A percentile compares a stretch with the other conserved stretches of the same genome.
These are phyloP conservation scores for Fusarium agapanthi DNA, from an alignment of 2,329 filamentous ascomycete genomes.

Conservation along the genomic window DNA sequence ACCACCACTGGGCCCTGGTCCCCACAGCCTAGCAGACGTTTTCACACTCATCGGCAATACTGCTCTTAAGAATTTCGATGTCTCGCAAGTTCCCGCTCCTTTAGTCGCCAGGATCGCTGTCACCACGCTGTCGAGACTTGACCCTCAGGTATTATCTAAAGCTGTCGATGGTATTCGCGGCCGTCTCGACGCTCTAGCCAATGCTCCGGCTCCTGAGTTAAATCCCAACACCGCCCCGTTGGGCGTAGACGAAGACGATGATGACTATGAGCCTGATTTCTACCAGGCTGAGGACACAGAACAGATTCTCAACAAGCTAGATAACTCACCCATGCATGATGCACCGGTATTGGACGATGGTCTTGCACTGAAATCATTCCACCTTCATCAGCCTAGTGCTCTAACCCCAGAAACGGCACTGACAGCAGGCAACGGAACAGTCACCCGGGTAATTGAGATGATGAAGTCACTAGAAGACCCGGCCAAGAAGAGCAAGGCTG, in stretches of 20 bases:
- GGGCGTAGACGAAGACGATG: conserved; percentile 81
- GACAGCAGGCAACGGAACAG: conserved; percentile 77
- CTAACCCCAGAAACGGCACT: conserved; percentile 76
- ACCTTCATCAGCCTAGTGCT: conserved; percentile 78
- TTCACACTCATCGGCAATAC: conserved; percentile 83
- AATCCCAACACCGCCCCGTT: conserved; percentile 68
- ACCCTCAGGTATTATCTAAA: conserved; percentile 72
- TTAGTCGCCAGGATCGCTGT: conserved; percentile 85
- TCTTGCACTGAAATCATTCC: conserved; percentile 81
- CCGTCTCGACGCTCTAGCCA: conserved; percentile 57
- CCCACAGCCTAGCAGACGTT: conserved; percentile 81
- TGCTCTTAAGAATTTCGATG: conserved; percentile 81
- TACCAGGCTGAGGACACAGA: conserved; percentile 79
- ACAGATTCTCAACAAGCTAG: conserved; percentile 80
- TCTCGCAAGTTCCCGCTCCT: conserved; percentile 77
- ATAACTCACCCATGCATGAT: conserved; percentile 68
- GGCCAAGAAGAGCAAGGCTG: conserved; percentile 70
- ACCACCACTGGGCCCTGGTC: conserved; percentile 77
- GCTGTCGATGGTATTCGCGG: conserved; percentile 73
- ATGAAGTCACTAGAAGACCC: conserved; percentile 77
- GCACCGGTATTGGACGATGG: conserved; percentile 45
- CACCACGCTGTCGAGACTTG: conserved; percentile 76
- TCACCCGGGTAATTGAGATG: conserved; percentile 80
- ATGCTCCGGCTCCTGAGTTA: conserved; percentile 55
- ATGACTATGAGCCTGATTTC: conserved; percentile 90